Conservation (phyloP, 208 protist species). For the Trichomonas tenax region DNA sequence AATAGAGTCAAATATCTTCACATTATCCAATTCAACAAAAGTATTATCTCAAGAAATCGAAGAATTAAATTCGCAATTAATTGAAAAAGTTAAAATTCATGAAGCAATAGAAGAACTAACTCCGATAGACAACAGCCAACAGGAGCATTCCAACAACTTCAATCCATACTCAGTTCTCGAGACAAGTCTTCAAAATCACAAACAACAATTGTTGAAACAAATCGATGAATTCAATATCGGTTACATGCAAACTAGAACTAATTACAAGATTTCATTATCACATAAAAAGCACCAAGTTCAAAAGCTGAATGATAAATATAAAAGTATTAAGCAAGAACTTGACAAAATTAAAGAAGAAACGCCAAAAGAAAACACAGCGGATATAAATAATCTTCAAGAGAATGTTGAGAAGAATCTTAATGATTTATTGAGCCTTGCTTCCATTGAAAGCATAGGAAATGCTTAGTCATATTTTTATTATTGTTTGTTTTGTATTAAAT, state of each 20-base stretch:
- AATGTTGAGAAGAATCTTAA: not conserved
- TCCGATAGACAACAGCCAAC: not conserved
- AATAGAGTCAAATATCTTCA: not conserved
- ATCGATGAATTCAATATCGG: not conserved
- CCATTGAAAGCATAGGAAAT: not conserved
- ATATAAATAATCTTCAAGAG: not conserved
- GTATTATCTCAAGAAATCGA: not conserved
- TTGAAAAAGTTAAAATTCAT: not conserved
- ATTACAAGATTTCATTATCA: not conserved
- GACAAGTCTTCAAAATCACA: not conserved
- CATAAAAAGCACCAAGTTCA: not conserved
- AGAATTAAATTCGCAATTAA: not conserved
- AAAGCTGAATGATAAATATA: not conserved
- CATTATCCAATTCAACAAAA: not conserved
- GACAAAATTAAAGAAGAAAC: not conserved
- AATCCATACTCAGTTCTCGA: not conserved
- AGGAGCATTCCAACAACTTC: not conserved
- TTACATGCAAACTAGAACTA: not conserved
- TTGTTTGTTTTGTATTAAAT: not conserved
- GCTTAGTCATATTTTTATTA: not conserved
- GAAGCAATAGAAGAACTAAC: not conserved
- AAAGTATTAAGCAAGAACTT: not conserved
- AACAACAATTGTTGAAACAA: not conserved
- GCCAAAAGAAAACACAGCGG: not conserved
- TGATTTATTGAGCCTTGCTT: not conserved